Base-by-base conservation (phyloP, 306 rosid species). In the Pyrus bretschneideri region DNA sequence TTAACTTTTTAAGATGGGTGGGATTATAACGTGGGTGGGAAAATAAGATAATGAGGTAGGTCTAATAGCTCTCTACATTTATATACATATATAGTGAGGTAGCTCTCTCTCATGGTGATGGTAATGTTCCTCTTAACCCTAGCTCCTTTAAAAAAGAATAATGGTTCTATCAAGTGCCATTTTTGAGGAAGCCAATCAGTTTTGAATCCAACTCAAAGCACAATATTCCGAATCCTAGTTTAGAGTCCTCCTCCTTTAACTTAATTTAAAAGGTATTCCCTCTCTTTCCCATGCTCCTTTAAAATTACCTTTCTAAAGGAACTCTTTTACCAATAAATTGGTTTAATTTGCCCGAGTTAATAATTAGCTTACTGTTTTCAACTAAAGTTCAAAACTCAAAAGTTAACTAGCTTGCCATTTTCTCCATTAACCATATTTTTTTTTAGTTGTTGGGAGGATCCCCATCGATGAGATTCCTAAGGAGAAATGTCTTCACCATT, bases 181-280 rank as follows among this genome's bases (percentile, higher is more conserved):
- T 57, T 72, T 51, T 72, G 40, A 33, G 49, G 38, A 33, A 58
- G 19, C 13, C 25, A 38, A 58, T 13, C 27, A 54, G 31, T 71
- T 52, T 71, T 30, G 14, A 70, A 71, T 54, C 51, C 23, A 71
- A 54, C 45, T 27, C 9, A 49, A 51, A 54, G 25, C 75, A 71
- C 65, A 21, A 51, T 51, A 51, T 51, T 51, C 55, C 59, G 64
- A 51, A 71, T 54, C 62, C 59, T 11, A 9, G 63, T 30, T 30
- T 51, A 40, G 65, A 31, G 17, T 35, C 65, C 49, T 71, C 75
- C 55, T 25, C 46, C 72, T 67, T 69, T n/a, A 77, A 42, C 58
- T 57, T 57, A 38, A 55, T 61, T 15, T 27, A 12, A 31, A 64
- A 33, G 69, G 14, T 17, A 64, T 64, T 14, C 69, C 42, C 67